These are phyloP conservation scores for Russula emetica DNA, from an alignment of 768 basidiomycete genomes.

Conservation along the genomic window DNA sequence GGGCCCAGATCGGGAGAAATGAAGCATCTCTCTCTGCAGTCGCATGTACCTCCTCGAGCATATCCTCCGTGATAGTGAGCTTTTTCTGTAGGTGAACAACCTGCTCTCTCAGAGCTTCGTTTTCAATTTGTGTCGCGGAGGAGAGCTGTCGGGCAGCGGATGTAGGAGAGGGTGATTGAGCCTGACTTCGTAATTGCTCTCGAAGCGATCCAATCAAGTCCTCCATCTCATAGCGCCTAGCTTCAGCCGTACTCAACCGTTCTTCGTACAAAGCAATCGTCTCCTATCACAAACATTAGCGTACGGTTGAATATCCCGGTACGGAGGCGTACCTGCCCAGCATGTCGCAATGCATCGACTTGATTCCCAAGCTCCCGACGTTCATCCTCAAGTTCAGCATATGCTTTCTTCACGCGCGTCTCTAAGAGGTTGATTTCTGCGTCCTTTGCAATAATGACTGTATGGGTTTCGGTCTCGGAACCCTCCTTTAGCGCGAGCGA, in stretches of 20 bases:
- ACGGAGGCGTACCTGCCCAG: constrained; percentile 68
- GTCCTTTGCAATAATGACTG: too few species aligned
- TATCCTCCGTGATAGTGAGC: too few species aligned
- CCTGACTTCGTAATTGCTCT: constrained; percentile 39
- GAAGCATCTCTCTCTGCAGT: too few species aligned
- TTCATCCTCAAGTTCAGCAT: constrained; percentile 53
- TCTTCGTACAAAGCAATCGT: constrained; percentile 95
- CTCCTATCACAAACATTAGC: constrained; percentile 51
- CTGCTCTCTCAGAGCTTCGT: too few species aligned
- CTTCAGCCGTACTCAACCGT: constrained; percentile 65
- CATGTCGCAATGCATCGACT: constrained; percentile 79
- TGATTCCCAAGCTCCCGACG: constrained; percentile 63
- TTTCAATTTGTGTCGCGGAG: too few species aligned
- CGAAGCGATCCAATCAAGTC: constrained; percentile 57
- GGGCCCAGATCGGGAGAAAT: too few species aligned
- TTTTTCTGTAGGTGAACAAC: too few species aligned
- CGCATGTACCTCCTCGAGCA: too few species aligned
- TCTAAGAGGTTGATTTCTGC: too few species aligned
- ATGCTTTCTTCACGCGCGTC: too few species aligned
- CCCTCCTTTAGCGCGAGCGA: too few species aligned
- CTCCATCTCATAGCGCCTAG: constrained; percentile 74
- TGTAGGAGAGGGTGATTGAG: constrained; percentile 36
- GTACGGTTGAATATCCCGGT: background rate
- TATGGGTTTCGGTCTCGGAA: too few species aligned
- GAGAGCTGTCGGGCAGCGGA: constrained; percentile 41